Evolutionary conservation across 305 asterid genomes (phyloP).

Genomic region (Euphrasia arctica): DNA sequence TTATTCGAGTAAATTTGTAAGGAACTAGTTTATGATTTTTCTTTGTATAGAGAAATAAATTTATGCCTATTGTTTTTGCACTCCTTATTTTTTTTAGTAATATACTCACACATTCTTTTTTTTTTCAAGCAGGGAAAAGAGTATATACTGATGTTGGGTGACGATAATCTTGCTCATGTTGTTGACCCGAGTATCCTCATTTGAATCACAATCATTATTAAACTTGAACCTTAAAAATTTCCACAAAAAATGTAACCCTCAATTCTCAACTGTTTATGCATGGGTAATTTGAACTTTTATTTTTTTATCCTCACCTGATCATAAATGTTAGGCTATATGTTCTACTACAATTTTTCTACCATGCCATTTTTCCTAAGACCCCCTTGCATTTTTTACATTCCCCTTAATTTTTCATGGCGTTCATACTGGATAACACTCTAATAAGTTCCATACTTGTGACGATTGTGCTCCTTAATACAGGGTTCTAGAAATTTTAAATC

Average conservation of each 20-base stretch:
- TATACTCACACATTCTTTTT: slow-evolving; percentile 25
- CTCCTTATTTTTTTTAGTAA: slow-evolving; percentile 11
- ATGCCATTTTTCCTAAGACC: not conserved
- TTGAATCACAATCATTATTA: slow-evolving; percentile 21
- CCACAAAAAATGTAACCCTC: not conserved
- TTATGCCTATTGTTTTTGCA: slow-evolving; percentile 9
- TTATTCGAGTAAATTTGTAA: slow-evolving; percentile 14
- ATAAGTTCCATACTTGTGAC: slow-evolving; percentile 9
- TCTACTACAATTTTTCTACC: too few species aligned
- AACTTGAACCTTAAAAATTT: not conserved
- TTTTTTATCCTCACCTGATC: not conserved
- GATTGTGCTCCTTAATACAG: slow-evolving; percentile 52
- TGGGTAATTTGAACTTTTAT: not conserved
- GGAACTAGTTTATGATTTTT: slow-evolving; percentile 20
- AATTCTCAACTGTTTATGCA: not conserved
- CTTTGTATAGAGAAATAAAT: slow-evolving; percentile 12
- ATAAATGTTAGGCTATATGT: not conserved
- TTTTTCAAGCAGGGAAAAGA: slow-evolving; percentile 71
- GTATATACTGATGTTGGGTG: slow-evolving; percentile 68
- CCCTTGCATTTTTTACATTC: not conserved
- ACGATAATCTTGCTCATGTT: slow-evolving; percentile 75
- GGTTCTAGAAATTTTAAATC: slow-evolving; percentile 64
- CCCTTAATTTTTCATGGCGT: slow-evolving; percentile 14
- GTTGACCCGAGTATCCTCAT: slow-evolving; percentile 87
- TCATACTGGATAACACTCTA: slow-evolving; percentile 16